Conservation (phyloP, 768 basidiomycete species). For the Phanerochaete sordida region DNA sequence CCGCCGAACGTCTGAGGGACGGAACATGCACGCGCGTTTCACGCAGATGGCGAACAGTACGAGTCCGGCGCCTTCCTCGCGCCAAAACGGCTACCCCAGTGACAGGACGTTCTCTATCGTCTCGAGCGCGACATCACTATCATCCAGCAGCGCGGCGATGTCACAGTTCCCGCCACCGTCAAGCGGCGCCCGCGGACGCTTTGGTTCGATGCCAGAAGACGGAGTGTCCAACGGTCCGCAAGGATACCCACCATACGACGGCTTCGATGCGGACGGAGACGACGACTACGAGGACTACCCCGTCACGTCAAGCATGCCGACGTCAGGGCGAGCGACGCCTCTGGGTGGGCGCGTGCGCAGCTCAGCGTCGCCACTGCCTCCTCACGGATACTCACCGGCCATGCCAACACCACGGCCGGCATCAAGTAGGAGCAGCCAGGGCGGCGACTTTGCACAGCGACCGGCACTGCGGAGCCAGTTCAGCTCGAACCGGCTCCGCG, state of each 20-base stretch:
- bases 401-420: slow-evolving; percentile 34
- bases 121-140: slow-evolving; percentile 19
- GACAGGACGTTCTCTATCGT: slow-evolving; percentile 20
- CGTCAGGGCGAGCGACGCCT: slow-evolving; percentile 76
- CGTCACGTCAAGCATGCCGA: slow-evolving; percentile 35
- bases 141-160: slow-evolving; percentile 20
- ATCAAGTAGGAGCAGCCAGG: slow-evolving; percentile 38
- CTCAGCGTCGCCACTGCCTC: slow-evolving; percentile 10
- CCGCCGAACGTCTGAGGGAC: slow-evolving; percentile 59
- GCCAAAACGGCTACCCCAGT: slow-evolving; percentile 28
- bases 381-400: slow-evolving; percentile 27
- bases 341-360: slow-evolving; percentile 42
- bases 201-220: slow-evolving; percentile 21
- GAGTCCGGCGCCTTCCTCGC: slow-evolving; percentile 31
- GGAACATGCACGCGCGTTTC: slow-evolving; percentile 49
- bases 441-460: slow-evolving; percentile 33
- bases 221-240: slow-evolving; percentile 35
- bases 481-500: slow-evolving; percentile 59
- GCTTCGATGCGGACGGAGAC: slow-evolving; percentile 70
- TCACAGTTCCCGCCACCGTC: slow-evolving; percentile 11
- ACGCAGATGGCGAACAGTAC: slow-evolving; percentile 43
- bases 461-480: slow-evolving; percentile 60
- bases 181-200: slow-evolving; percentile 15
- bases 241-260: slow-evolving; percentile 60
- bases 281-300: slow-evolving; percentile 80